These are phyloP conservation scores for Letharia columbiana DNA, from an alignment of 495 filamentous ascomycete genomes.

Conservation along the genomic window DNA sequence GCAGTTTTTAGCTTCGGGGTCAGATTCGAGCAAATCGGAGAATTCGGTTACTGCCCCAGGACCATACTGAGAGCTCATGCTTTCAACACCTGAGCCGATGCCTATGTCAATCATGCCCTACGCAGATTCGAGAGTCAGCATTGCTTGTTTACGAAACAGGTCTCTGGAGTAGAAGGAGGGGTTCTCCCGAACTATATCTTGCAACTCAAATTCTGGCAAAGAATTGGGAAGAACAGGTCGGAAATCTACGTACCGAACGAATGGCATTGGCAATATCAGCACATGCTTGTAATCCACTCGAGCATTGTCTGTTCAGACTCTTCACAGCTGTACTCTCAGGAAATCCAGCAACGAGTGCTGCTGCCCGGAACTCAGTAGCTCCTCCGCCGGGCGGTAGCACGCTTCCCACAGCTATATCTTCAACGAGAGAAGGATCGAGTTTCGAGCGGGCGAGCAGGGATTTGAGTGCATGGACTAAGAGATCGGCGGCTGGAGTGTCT, in stretches of 20 bases:
- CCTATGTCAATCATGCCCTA: slow-evolving; percentile 84
- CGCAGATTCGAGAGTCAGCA: neutral
- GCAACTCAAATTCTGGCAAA: neutral
- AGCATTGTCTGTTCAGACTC: slow-evolving; percentile 86
- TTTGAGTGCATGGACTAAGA: slow-evolving; percentile 76
- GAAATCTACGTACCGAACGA: slow-evolving; percentile 36
- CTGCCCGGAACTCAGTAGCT: slow-evolving; percentile 93
- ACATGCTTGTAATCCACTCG: slow-evolving; percentile 77
- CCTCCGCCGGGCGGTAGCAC: slow-evolving; percentile 90
- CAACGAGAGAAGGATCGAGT: slow-evolving; percentile 74
- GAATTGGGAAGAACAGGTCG: neutral
- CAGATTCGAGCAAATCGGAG: slow-evolving; percentile 77
- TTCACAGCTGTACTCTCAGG: slow-evolving; percentile 75
- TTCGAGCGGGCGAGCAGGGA: slow-evolving; percentile 72
- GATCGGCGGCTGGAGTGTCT: slow-evolving; percentile 77
- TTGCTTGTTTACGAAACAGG: neutral
- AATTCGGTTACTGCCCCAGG: slow-evolving; percentile 89
- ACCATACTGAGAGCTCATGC: slow-evolving; percentile 74
- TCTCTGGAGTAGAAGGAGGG: neutral
- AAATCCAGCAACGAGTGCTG: slow-evolving; percentile 84
- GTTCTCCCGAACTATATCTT: neutral
- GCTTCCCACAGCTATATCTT: slow-evolving; percentile 87
- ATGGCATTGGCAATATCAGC: slow-evolving; percentile 92
- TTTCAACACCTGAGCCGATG: slow-evolving; percentile 94
- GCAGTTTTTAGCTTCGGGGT: slow-evolving; percentile 84